A percentile compares a stretch with the other conserved stretches of the same genome.
Conservation (phyloP, 768 basidiomycete genomes). For the Lentinula sp. region DNA sequence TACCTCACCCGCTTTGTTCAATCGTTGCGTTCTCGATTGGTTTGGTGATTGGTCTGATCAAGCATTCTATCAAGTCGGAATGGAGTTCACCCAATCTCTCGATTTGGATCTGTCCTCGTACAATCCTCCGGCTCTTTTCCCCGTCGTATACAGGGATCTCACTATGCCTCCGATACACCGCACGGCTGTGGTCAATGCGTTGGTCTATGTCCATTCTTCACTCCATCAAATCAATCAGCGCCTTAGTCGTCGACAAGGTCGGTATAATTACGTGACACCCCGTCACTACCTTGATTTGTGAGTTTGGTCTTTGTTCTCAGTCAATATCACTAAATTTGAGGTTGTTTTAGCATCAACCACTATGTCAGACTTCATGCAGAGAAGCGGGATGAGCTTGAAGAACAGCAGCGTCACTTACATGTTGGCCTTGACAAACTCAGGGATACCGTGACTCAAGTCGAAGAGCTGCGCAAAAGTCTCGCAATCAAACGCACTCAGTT, state of each 20-base stretch:
- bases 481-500: conserved; percentile 91
- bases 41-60: conserved; percentile 99
- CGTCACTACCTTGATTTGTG: conserved; percentile 98
- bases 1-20: conserved; percentile 96
- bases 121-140: conserved; percentile 76
- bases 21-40: conserved; percentile 99
- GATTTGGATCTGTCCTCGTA: conserved; percentile 89
- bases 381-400: conserved; percentile 95
- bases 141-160: conserved; percentile 80
- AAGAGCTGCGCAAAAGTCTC: conserved; percentile 90
- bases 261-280: conserved; percentile 94
- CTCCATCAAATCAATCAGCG: conserved; percentile 86
- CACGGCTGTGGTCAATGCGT: conserved; percentile 85
- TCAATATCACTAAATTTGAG: conserved; percentile 7
- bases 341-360: conserved; percentile 76
- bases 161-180: conserved; percentile 86
- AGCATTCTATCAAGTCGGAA: conserved; percentile 95
- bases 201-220: conserved; percentile 88
- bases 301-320: conserved; percentile 29
- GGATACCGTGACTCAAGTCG: conserved; percentile 95
- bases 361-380: conserved; percentile 93
- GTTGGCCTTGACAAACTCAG: conserved; percentile 95
- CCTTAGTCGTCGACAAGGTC: conserved; percentile 88
- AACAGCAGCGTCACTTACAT: conserved; percentile 97
- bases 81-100: conserved; percentile 92